phyloP scores from a whole-genome alignment of 805 yeast genomes.

The Starmerella roubikii region DNA sequence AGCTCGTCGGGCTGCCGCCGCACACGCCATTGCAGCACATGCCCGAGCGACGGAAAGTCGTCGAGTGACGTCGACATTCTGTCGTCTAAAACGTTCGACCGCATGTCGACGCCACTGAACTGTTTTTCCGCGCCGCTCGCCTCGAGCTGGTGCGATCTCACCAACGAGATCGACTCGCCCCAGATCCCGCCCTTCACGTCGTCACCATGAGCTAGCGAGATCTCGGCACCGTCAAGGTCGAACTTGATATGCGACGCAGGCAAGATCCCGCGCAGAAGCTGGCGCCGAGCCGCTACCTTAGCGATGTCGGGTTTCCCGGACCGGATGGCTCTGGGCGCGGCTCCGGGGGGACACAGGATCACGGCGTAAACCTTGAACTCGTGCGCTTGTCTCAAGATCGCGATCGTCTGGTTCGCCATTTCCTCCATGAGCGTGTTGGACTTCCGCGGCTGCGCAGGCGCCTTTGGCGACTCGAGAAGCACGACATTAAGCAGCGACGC shows the following conservation, averaged over 20 bases:
- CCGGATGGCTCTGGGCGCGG: conserved; percentile 70
- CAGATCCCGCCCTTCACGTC: conserved; percentile 73
- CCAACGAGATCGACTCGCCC: conserved; percentile 61
- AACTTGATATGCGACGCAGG: conserved; percentile 74
- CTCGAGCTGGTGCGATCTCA: conserved; percentile 43
- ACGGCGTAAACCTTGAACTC: conserved; percentile 70
- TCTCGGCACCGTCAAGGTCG: conserved; percentile 42
- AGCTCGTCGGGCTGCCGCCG: conserved; percentile 60
- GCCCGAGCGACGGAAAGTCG: conserved; percentile 56
- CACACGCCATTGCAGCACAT: conserved; percentile 68
- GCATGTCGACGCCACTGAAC: conserved; percentile 64
- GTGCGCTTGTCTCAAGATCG: conserved; percentile 43
- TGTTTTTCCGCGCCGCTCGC: conserved; percentile 51
- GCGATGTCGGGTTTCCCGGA: conserved; percentile 89
- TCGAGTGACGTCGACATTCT: conserved; percentile 61
- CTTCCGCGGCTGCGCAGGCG: conserved; percentile 26
- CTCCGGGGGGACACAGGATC: conserved; percentile 61
- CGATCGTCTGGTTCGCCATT: conserved; percentile 35
- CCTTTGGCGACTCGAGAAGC: conserved; percentile 60
- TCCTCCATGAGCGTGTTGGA: conserved; percentile 38
- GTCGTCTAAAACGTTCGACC: conserved; percentile 65
- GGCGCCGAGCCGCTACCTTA: conserved; percentile 66
- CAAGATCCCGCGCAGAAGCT: conserved; percentile 65
- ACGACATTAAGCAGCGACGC: conserved; percentile 69
- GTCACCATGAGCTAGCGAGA: conserved; percentile 57